A percentile compares a stretch with the other conserved stretches of the same genome.
Conservation (phyloP, 164 flowering plant species). For the Aristolochia californica region DNA sequence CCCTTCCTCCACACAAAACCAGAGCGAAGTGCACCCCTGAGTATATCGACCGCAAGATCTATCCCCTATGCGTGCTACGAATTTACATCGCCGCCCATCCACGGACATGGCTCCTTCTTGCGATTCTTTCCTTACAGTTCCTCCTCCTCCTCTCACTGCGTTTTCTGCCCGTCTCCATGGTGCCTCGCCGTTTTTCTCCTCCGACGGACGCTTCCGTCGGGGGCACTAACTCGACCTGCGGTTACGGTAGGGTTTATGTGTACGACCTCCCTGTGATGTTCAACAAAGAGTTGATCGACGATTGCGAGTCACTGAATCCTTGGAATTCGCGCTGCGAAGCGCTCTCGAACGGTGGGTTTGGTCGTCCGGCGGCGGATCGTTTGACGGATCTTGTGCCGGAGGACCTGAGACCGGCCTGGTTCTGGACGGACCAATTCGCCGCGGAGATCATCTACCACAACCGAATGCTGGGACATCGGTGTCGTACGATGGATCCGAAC, state of each 20-base stretch:
- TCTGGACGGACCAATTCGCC: conserved; percentile 74
- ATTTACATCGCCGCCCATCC: conserved; percentile 15
- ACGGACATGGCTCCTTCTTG: conserved; percentile 22
- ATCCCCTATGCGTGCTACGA: conserved; percentile 8
- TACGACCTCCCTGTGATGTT: conserved; percentile 60
- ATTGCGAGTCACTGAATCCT: conserved; percentile 49
- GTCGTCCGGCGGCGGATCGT: conserved; percentile 37
- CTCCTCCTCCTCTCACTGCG: conserved; percentile 13
- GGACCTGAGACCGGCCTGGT: conserved; percentile 38
- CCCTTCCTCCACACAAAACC: conserved; percentile 5
- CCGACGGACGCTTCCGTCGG: too few relatives aligned
- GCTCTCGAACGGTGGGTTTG: conserved; percentile 62
- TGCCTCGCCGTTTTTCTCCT: conserved; percentile 8
- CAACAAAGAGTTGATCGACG: conserved; percentile 40
- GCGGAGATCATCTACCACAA: conserved; percentile 71
- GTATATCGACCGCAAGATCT: not conserved
- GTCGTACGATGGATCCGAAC: conserved; percentile 53
- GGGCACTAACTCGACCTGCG: too few relatives aligned
- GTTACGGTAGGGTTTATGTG: conserved; percentile 46
- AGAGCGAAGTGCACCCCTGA: too few relatives aligned
- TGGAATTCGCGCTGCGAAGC: conserved; percentile 68
- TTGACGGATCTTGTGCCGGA: conserved; percentile 38
- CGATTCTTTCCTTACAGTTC: conserved; percentile 18
- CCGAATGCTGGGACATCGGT: conserved; percentile 47
- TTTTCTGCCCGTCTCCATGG: conserved; percentile 11